A percentile compares a stretch with the other conserved stretches of the same genome.
phyloP scores from a whole-genome alignment of 495 filamentous ascomycete genomes.

The Penicillium tannophilum region DNA sequence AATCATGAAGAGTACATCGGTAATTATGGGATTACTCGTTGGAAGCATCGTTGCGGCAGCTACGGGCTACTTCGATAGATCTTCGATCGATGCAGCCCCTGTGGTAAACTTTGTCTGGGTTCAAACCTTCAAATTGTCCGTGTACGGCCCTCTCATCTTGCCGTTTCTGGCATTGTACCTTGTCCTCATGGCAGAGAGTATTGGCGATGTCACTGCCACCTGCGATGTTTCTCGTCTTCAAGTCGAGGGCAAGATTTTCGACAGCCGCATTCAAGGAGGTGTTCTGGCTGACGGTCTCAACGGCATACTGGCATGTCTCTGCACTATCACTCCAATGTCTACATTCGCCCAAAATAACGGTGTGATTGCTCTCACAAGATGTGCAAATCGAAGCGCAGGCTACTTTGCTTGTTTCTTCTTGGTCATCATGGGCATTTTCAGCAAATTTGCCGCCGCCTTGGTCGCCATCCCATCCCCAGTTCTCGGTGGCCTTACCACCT shows the following conservation, averaged over 20 bases:
- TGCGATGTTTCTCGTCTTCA: slow-evolving; percentile 82
- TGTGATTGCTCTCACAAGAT: slow-evolving; percentile 86
- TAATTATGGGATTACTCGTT: slow-evolving; percentile 78
- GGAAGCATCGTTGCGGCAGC: slow-evolving; percentile 88
- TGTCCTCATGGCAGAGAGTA: slow-evolving; percentile 85
- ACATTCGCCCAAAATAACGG: slow-evolving; percentile 89
- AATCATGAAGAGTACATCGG: slow-evolving; percentile 72
- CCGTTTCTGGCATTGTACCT: slow-evolving; percentile 86
- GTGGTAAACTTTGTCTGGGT: slow-evolving; percentile 89
- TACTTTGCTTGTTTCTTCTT: slow-evolving; percentile 80
- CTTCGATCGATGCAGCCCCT: slow-evolving; percentile 67
- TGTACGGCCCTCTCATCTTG: slow-evolving; percentile 84
- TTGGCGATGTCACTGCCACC: slow-evolving; percentile 64
- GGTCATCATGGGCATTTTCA: slow-evolving; percentile 84
- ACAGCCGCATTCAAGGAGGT: slow-evolving; percentile 91
- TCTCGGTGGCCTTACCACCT: slow-evolving; percentile 90
- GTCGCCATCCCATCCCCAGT: slow-evolving; percentile 81
- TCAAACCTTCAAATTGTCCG: slow-evolving; percentile 74
- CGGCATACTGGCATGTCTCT: slow-evolving; percentile 78
- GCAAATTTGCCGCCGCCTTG: slow-evolving; percentile 85
- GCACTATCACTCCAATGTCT: slow-evolving; percentile 83
- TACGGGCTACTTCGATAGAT: slow-evolving; percentile 76
- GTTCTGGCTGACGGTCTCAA: slow-evolving; percentile 74
- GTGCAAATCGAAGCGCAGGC: slow-evolving; percentile 85
- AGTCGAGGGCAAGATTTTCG: slow-evolving; percentile 77